Base-by-base conservation (phyloP, 1,139 yeast species). In the Taphrina communis region DNA sequence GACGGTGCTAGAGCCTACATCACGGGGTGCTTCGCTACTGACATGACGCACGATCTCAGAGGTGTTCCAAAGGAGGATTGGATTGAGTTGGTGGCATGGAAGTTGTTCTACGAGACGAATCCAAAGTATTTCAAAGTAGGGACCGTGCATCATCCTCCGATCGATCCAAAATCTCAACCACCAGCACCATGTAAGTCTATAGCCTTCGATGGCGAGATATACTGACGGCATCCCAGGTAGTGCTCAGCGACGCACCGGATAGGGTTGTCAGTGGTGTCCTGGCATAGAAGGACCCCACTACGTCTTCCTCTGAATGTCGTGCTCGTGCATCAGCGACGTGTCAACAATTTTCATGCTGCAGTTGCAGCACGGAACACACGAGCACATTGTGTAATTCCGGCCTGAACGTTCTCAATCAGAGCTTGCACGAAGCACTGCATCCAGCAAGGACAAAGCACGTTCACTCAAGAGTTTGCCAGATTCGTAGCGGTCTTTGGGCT, bases 1-100 rank as follows among this genome's bases (percentile, higher is more conserved):
- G 96, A 90, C 76, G 84, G 86, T 57, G 88, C 94, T 0, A 79
- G 96, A 60, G 91, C 91, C 36, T 87, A 85, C 74, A 88, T 86
- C 3, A 90, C 94, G 0, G 95, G 95, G 5, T 90, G 96, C 75
- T 85, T 90, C 73, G 77, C 79, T 56, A 82, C 83, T 25, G 82
- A 80, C 19, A 80, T 83, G 74, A 89, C 93, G 0, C 84, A 86
- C 75, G 96, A 90, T 76, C 77, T 89, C 56, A 78, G 96, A 39
- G 95, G 89, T 0, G 76, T 89, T 44, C 75, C 75, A 4, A 78
- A 75, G 0, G 76, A 75, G 51, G 79, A 78, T 0, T 68, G 71
- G 21, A 63, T 67, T 11, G 77, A 75, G 21, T 74, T 83, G 31
- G 63, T 55, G 2, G 77, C 79, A 56, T 89, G 95, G 94, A 84